Percentiles rank a stretch among this genome's conserved stretches.
Conservation (phyloP, 768 basidiomycete genomes). For the Suillus plorans region DNA sequence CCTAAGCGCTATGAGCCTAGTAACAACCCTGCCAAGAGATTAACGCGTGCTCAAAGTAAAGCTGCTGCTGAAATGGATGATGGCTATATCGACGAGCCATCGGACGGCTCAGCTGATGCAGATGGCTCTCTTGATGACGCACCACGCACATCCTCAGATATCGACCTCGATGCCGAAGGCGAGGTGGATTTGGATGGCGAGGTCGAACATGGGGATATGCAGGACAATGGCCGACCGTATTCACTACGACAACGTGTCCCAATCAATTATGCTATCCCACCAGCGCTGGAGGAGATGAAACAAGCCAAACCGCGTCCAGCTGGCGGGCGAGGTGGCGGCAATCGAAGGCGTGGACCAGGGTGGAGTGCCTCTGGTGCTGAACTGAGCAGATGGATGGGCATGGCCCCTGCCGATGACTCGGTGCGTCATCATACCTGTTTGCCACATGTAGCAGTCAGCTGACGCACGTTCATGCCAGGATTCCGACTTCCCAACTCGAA, state of each 20-base stretch:
- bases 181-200: slow-evolving; percentile 41
- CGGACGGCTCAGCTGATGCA: slow-evolving; percentile 50
- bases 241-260: slow-evolving; percentile 59
- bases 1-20: slow-evolving; percentile 11
- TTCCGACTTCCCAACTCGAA: slow-evolving; percentile 66
- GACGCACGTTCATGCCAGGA: slow-evolving; percentile 43
- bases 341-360: slow-evolving; percentile 51
- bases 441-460: background rate
- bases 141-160: slow-evolving; percentile 40
- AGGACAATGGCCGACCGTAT: slow-evolving; percentile 42
- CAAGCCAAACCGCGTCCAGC: slow-evolving; percentile 39
- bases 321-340: slow-evolving; percentile 35
- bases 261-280: slow-evolving; percentile 82
- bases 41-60: slow-evolving; percentile 26
- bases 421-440: slow-evolving; percentile 35
- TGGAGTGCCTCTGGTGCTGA: slow-evolving; percentile 83
- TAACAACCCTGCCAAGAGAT: slow-evolving; percentile 9
- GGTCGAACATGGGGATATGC: slow-evolving; percentile 40
- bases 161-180: slow-evolving; percentile 35
- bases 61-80: slow-evolving; percentile 45
- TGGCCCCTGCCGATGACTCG: slow-evolving; percentile 67
- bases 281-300: slow-evolving; percentile 71
- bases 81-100: slow-evolving; percentile 49
- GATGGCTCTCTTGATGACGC: slow-evolving; percentile 62
- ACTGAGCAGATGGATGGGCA: slow-evolving; percentile 75